Percentiles rank a stretch among this genome's conserved stretches.
phyloP scores from a whole-genome alignment of 2,329 filamentous ascomycete genomes.

The Bipolaris gigantea region DNA sequence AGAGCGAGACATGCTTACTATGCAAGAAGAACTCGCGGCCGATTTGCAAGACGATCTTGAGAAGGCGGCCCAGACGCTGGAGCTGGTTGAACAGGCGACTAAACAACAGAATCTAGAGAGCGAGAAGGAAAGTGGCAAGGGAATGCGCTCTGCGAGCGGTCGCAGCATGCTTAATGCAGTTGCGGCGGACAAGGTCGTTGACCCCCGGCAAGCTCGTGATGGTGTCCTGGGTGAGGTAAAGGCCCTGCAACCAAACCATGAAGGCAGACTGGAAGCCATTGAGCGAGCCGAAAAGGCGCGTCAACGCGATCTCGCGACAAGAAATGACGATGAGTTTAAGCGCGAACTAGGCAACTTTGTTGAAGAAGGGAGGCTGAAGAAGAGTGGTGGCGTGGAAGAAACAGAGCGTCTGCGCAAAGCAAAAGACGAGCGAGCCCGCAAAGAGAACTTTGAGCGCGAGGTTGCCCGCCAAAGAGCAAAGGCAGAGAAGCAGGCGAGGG shows the following conservation, averaged over 20 bases:
- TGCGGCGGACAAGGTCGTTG: constrained; percentile 54
- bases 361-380: constrained; percentile 88
- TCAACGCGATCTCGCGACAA: constrained; percentile 81
- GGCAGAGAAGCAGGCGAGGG: constrained; percentile 50
- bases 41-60: constrained; percentile 94
- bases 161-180: constrained; percentile 40
- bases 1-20: constrained; percentile 88
- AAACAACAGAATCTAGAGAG: constrained; percentile 89
- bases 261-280: constrained; percentile 89
- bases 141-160: constrained; percentile 55
- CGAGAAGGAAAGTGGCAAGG: constrained; percentile 54
- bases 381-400: constrained; percentile 93
- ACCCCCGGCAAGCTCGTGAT: constrained; percentile 84
- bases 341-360: constrained; percentile 86
- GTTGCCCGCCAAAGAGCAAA: constrained; percentile 50
- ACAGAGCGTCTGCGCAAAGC: constrained; percentile 79
- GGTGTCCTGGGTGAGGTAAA: constrained; percentile 90
- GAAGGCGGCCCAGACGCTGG: constrained; percentile 90
- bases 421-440: constrained; percentile 84
- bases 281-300: constrained; percentile 93
- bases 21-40: constrained; percentile 92
- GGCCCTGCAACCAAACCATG: constrained; percentile 91
- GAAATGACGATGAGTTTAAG: constrained; percentile 75
- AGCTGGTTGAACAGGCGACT: constrained; percentile 95
- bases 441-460: constrained; percentile 66